Base-by-base conservation (phyloP, 208 protist species). In the Acanthamoeba quina region DNA sequence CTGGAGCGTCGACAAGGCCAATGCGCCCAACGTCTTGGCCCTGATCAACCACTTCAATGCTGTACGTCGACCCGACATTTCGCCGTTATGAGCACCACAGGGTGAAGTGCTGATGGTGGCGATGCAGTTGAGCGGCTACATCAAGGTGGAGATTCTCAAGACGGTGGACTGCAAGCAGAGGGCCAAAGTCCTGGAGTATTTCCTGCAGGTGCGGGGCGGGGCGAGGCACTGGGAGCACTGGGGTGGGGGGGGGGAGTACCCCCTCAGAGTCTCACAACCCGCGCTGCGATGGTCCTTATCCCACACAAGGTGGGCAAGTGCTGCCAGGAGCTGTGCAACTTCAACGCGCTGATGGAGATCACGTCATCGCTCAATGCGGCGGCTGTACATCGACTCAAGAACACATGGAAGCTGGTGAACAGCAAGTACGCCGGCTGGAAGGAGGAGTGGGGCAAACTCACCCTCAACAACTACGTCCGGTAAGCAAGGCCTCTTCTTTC, bases 21-120 rank as follows among this genome's bases (percentile, higher is more conserved):
- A 37, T n/a, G 82, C 82, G 15, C 52, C 49, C 13, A 56, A 90
- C 56, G 11, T 90, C 2, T 19, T 90, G 49, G 82, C 82, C 0
- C n/a, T 90, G 82, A 90, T 90, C 37, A 41, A 34, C 29, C 82
- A 37, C 41, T 90, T 90, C 56, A 90, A 90, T 34, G 82, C 41
- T 10, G 82, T 90, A 44, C 6, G 76, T 0, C 24, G 3, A 52
- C 66, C 21, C 13, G n/a, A 54, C 37, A 10, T 26, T 6, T 72
- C 15, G 31, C 21, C 5, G 24, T 0, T 70, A 72, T 47, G 4
- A 9, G 44, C 44, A 47, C 44, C 44, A 47, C 34, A 37, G 44
- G 44, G 54, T 21, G 11, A 58, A n/a, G 26, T 15, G 13, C 31
- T 72, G 26, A 37, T 37, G 64, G 64, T n/a, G 17, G 44, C 44